Conservation (phyloP, 306 rosid genomes). For the Begonia masoniana region DNA sequence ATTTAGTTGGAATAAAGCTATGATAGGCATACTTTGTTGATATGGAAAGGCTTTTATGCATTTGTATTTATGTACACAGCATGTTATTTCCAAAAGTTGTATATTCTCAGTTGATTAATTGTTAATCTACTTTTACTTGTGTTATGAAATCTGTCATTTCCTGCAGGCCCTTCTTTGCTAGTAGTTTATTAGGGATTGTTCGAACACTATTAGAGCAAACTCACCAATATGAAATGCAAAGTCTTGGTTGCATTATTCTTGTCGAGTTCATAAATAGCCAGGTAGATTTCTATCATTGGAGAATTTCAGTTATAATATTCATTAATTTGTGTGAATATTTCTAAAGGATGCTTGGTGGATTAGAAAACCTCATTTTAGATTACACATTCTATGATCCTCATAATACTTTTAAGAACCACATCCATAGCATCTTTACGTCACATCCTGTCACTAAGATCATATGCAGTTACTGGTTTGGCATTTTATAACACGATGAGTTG, state of each 20-base stretch:
- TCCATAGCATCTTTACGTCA: too few species aligned
- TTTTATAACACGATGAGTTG: not conserved
- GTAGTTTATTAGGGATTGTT: slow-evolving; percentile 65
- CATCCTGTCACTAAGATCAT: too few species aligned
- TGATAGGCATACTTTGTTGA: too few species aligned
- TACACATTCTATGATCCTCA: not conserved
- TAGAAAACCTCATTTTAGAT: not conserved
- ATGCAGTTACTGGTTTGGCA: too few species aligned
- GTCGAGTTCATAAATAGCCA: slow-evolving; percentile 55
- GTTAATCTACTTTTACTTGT: slow-evolving; percentile 2
- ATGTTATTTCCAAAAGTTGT: not conserved
- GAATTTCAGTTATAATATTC: not conserved
- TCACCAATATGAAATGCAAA: slow-evolving; percentile 54
- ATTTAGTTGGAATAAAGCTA: too few species aligned
- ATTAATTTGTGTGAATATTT: too few species aligned
- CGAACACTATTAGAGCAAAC: slow-evolving; percentile 78
- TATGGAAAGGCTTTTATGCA: not conserved
- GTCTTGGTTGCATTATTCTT: slow-evolving; percentile 66
- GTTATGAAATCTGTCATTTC: slow-evolving; percentile 13
- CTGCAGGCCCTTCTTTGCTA: slow-evolving; percentile 78
- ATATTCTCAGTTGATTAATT: not conserved
- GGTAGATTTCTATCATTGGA: slow-evolving; percentile 30
- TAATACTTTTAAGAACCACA: not conserved
- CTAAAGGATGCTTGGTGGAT: not conserved
- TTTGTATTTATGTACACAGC: not conserved